These are phyloP conservation scores for Rhodamnia argentea DNA, from an alignment of 345 rosid species.

Conservation along the genomic window DNA sequence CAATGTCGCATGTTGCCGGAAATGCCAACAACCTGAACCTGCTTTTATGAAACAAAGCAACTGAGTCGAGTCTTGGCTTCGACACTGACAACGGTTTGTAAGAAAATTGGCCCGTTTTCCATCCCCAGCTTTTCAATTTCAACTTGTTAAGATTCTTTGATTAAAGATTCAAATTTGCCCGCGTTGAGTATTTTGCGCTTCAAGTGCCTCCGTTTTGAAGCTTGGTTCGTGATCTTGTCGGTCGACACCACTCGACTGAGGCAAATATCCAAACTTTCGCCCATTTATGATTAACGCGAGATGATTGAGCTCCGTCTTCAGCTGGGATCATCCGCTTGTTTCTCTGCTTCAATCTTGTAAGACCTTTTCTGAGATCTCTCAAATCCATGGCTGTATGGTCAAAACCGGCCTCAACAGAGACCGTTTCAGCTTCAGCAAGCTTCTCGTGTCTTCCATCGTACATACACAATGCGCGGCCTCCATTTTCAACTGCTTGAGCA, in stretches of 20 bases:
- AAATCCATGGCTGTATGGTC: constrained; percentile 44
- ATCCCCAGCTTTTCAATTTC: not conserved
- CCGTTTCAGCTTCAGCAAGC: constrained; percentile 47
- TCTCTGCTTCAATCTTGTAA: constrained; percentile 26
- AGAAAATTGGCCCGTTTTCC: not conserved
- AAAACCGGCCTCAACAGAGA: constrained; percentile 42
- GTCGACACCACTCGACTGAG: not conserved
- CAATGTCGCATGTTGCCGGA: not conserved
- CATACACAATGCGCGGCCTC: constrained; percentile 42
- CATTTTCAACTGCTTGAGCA: constrained; percentile 14
- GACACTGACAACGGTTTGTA: not conserved
- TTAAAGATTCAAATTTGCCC: not conserved
- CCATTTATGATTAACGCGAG: not conserved
- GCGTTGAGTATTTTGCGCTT: not conserved
- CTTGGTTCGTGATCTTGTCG: not conserved
- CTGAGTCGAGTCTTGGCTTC: not conserved
- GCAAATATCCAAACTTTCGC: not conserved
- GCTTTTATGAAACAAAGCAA: not conserved
- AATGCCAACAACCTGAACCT: not conserved
- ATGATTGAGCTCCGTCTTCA: not conserved
- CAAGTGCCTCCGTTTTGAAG: not conserved
- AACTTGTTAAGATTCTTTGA: not conserved
- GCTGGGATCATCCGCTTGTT: constrained; percentile 8
- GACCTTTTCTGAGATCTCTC: constrained; percentile 23
- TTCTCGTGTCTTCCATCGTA: constrained; percentile 38